A percentile compares a stretch with the other conserved stretches of the same genome.
phyloP scores from a whole-genome alignment of 2,329 filamentous ascomycete species.

The Cyphellophora attinorum region DNA sequence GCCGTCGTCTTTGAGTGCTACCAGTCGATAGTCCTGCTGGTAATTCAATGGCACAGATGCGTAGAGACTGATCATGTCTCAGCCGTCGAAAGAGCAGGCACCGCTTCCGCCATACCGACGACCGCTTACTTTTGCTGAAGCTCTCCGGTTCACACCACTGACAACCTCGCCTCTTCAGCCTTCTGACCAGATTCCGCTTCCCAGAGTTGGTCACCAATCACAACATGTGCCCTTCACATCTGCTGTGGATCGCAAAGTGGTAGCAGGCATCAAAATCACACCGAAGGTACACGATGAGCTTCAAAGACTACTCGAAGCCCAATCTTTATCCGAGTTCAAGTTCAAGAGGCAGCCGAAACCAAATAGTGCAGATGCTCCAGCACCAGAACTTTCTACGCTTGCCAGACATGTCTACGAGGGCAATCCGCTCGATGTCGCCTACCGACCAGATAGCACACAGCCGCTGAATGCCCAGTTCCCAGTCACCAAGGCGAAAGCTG shows the following conservation, averaged over 20 bases:
- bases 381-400: not conserved
- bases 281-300: constrained; percentile 8
- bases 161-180: constrained; percentile 33
- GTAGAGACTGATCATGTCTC: too few species aligned
- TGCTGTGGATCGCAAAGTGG: constrained; percentile 8
- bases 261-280: constrained; percentile 10
- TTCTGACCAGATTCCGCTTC: constrained; percentile 15
- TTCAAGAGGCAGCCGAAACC: constrained; percentile 1
- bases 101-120: too few species aligned
- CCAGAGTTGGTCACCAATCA: constrained; percentile 6
- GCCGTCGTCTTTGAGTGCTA: too few species aligned
- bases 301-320: constrained; percentile 9
- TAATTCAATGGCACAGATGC: too few species aligned
- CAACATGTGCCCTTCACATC: constrained; percentile 9
- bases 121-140: constrained; percentile 38
- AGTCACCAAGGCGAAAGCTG: not conserved
- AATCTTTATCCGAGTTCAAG: constrained; percentile 10
- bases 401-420: not conserved
- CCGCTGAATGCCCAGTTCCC: not conserved
- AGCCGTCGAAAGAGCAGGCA: too few species aligned
- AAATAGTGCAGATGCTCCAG: not conserved
- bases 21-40: too few species aligned
- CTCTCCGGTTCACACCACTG: constrained; percentile 40
- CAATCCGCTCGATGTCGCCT: not conserved
- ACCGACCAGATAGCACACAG: not conserved